Conservation (phyloP, 2,329 filamentous ascomycete species). For the Shiraia bambusicola region DNA sequence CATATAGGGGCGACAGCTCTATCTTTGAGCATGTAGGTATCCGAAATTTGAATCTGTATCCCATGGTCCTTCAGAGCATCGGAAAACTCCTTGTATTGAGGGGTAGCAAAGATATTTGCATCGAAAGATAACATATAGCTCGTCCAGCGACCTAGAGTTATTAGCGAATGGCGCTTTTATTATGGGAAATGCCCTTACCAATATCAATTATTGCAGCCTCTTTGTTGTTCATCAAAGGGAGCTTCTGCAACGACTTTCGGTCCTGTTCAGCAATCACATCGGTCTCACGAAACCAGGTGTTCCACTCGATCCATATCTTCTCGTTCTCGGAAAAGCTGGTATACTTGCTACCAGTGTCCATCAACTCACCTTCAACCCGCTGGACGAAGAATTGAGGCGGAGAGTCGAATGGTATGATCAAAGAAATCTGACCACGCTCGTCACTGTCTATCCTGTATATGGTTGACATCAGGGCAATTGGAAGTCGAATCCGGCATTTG, state of each 20-base stretch:
- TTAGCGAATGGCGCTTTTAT: neutral
- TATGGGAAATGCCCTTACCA: conserved; percentile 42
- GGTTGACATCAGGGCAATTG: conserved; percentile 48
- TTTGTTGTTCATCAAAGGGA: conserved; percentile 44
- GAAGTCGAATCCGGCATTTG: conserved; percentile 48
- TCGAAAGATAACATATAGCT: conserved; percentile 57
- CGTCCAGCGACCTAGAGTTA: conserved; percentile 59
- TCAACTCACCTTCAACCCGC: conserved; percentile 9
- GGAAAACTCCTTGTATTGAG: conserved; percentile 49
- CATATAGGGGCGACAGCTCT: conserved; percentile 19
- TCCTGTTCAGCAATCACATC: conserved; percentile 55
- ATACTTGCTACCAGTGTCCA: conserved; percentile 9
- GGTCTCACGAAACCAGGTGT: conserved; percentile 65
- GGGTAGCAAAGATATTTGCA: conserved; percentile 28
- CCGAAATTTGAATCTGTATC: conserved; percentile 53
- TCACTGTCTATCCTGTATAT: conserved; percentile 36
- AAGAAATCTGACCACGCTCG: conserved; percentile 2
- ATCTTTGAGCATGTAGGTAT: conserved; percentile 47
- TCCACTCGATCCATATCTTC: conserved; percentile 56
- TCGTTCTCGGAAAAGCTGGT: conserved; percentile 21
- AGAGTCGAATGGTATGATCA: conserved; percentile 40
- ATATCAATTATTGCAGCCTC: conserved; percentile 59
- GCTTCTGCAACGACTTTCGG: conserved; percentile 14
- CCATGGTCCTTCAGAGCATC: conserved; percentile 71
- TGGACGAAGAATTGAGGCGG: conserved; percentile 51